A percentile compares a stretch with the other conserved stretches of the same genome.
These are phyloP conservation scores for Penicillium sp. DNA, from an alignment of 2,329 filamentous ascomycete genomes.

Conservation along the genomic window DNA sequence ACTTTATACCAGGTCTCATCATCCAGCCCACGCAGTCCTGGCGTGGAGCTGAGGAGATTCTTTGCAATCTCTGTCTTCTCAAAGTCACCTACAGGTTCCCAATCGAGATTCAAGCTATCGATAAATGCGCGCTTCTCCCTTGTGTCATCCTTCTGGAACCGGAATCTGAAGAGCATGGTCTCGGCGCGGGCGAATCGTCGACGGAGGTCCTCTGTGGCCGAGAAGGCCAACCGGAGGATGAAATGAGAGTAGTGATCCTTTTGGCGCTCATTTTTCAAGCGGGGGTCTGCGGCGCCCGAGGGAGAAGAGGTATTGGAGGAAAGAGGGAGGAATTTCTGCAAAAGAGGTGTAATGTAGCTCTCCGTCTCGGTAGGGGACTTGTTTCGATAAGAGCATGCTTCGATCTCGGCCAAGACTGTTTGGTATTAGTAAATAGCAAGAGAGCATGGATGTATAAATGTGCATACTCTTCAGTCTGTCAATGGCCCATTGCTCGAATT, in stretches of 20 bases:
- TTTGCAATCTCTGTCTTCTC: conserved; percentile 69
- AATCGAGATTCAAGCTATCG: conserved; percentile 72
- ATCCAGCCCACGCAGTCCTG: conserved; percentile 54
- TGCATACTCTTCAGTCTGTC: conserved; percentile 73
- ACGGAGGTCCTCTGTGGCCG: conserved; percentile 84
- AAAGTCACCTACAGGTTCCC: conserved; percentile 75
- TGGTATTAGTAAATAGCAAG: conserved; percentile 1
- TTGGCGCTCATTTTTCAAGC: conserved; percentile 69
- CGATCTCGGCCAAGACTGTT: conserved; percentile 54
- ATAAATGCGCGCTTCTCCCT: conserved; percentile 75
- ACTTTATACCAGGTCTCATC: conserved; percentile 95
- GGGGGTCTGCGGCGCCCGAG: conserved; percentile 48
- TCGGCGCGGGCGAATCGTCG: conserved; percentile 83
- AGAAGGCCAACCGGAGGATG: conserved; percentile 89
- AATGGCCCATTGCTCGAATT: conserved; percentile 99
- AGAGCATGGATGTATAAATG: too few relatives aligned
- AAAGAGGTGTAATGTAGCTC: conserved; percentile 76
- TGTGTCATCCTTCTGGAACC: conserved; percentile 73
- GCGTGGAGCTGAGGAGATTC: conserved; percentile 59
- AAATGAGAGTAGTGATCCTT: conserved; percentile 99
- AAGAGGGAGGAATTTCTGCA: conserved; percentile 83
- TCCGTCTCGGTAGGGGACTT: conserved; percentile 77
- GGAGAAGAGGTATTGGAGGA: conserved; percentile 67
- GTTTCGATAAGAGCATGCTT: conserved; percentile 95
- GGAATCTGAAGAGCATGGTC: conserved; percentile 80